phyloP scores from a whole-genome alignment of 306 rosid genomes.

The Ormosia emarginata region DNA sequence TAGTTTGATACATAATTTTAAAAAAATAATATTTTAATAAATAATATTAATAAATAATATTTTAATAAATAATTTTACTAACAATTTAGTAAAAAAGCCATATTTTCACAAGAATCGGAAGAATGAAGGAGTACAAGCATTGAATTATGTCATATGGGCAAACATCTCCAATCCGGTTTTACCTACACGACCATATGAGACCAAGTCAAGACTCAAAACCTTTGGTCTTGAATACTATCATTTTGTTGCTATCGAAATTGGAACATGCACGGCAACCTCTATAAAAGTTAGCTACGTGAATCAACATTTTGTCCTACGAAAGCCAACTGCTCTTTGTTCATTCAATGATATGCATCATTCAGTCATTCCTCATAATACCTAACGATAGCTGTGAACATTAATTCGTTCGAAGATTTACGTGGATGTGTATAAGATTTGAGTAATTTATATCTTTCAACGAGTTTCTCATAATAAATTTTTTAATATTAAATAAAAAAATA shows the following conservation, averaged over 20 bases:
- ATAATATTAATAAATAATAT: no score
- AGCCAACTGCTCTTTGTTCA: background rate
- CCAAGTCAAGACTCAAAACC: background rate
- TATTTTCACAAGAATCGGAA: background rate
- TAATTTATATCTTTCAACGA: no score
- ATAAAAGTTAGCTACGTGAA: background rate
- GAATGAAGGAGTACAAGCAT: background rate
- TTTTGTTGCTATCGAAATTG: constrained; percentile 15
- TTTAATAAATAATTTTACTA: no score
- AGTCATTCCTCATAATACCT: constrained; percentile 9
- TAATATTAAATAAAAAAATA: no score
- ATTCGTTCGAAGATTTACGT: background rate
- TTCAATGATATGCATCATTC: constrained; percentile 15
- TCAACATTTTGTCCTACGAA: background rate
- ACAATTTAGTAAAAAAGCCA: no score
- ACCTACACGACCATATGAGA: background rate
- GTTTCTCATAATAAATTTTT: no score
- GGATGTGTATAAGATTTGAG: background rate
- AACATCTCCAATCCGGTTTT: background rate
- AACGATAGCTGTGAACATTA: background rate
- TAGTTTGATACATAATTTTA: no score
- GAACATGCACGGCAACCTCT: background rate
- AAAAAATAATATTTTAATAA: no score
- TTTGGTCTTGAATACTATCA: background rate
- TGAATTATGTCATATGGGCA: background rate